These are phyloP conservation scores for Priceomyces melissophilus DNA, from an alignment of 805 yeast species.

Conservation along the genomic window DNA sequence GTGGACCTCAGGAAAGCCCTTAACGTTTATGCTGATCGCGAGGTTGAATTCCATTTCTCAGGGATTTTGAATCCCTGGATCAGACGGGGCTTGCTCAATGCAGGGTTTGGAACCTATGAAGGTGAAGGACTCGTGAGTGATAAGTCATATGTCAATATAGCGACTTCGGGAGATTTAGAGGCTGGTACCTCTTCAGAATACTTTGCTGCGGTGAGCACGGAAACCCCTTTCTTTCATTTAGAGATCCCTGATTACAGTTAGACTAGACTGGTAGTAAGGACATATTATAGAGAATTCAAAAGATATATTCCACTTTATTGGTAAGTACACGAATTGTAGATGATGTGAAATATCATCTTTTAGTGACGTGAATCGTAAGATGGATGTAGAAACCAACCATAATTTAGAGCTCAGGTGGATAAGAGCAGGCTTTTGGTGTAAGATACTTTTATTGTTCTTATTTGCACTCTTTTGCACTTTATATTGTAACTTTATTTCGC, in stretches of 20 bases:
- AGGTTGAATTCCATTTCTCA: slow-evolving; percentile 85
- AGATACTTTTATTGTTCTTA: no score
- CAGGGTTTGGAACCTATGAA: slow-evolving; percentile 69
- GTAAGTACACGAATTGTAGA: no score
- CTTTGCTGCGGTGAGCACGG: slow-evolving; percentile 57
- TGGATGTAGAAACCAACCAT: no score
- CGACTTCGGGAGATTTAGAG: slow-evolving; percentile 31
- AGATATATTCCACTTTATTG: no score
- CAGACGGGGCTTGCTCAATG: slow-evolving; percentile 66
- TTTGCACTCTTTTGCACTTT: no score
- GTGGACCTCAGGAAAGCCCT: slow-evolving; percentile 73
- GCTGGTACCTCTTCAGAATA: slow-evolving; percentile 23
- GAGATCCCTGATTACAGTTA: slow-evolving; percentile 60
- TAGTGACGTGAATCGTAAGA: no score
- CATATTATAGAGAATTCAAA: background rate
- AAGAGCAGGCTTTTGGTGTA: no score
- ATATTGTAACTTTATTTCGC: no score
- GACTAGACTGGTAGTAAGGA: background rate
- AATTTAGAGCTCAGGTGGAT: no score
- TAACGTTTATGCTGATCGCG: slow-evolving; percentile 70
- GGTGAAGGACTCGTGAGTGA: slow-evolving; percentile 39
- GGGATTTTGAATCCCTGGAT: slow-evolving; percentile 88
- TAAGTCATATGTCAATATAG: slow-evolving; percentile 39
- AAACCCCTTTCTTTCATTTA: slow-evolving; percentile 74
- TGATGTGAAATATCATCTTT: no score